A percentile compares a stretch with the other conserved stretches of the same genome.
Evolutionary conservation across 768 basidiomycete species (phyloP).

Genomic region (Lyophyllum semitale): DNA sequence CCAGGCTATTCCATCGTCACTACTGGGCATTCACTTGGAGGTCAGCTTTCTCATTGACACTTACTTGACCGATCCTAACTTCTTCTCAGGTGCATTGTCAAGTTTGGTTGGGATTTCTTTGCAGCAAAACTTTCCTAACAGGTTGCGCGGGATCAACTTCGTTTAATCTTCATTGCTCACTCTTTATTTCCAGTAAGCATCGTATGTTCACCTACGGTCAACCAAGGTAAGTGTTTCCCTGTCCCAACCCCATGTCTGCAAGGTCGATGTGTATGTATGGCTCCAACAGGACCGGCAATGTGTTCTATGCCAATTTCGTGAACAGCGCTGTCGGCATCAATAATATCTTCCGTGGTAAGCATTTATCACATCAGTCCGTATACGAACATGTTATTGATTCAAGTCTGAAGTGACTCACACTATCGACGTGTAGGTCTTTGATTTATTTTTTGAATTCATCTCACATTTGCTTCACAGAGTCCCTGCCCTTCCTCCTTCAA

Average conservation of each 20-base stretch:
- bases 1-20: constrained; percentile 34
- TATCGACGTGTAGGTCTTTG: constrained; percentile 8
- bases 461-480: constrained; percentile 1
- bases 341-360: constrained; percentile 17
- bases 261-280: too few relatives aligned
- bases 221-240: constrained; percentile 1
- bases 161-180: too few relatives aligned
- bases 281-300: constrained; percentile 19
- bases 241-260: too few relatives aligned
- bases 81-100: constrained; percentile 26
- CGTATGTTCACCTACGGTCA: constrained; percentile 23
- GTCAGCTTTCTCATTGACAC: not conserved
- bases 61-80: not conserved
- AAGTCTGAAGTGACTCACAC: constrained; percentile 13
- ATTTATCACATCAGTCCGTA: not conserved
- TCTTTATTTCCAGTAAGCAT: not conserved
- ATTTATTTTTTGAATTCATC: not conserved
- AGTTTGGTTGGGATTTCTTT: constrained; percentile 37
- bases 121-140: constrained; percentile 27
- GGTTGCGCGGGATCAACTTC: not conserved
- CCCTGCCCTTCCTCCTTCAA: constrained; percentile 13
- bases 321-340: constrained; percentile 13
- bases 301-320: constrained; percentile 16
- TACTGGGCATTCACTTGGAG: constrained; percentile 22
- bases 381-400: too few relatives aligned